Base-by-base conservation (phyloP, 495 filamentous ascomycete genomes). In the Neurospora sp. region DNA sequence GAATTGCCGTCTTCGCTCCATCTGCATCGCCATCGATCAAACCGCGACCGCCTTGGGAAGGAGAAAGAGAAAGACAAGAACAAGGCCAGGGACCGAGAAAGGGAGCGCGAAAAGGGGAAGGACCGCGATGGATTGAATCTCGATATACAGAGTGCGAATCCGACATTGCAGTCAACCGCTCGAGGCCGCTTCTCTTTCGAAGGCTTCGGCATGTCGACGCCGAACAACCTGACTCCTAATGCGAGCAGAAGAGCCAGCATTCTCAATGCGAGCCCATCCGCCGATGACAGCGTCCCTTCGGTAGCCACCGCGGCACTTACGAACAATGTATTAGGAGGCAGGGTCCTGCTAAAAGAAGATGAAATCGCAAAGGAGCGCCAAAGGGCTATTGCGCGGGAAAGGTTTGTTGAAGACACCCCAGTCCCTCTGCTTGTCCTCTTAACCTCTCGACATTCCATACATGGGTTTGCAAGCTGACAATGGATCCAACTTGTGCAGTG, bases 1-100 rank as follows among this genome's bases (percentile, higher is more conserved):
- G 85, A 89, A 73, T 76, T 86, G 69, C 85, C 86, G 39, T 81
- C 83, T 39, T 80, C 86, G n/a, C 80, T 85, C 74, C 83, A 82
- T 72, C 79, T 82, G 43, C 81, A 82, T 71, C 83, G 85, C 59
- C 83, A 84, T 75, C 80, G 84, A 73, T 78, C 81, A 69, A 39
- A 83, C 77, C 71, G 79, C 71, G 75, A 40, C 77, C 78, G 17
- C 17, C 70, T 75, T 71, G 78, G 74, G 19, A 76, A 74, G 70
- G 76, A 70, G 13, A 75, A 62, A 34, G 77, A 80, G 24, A 72
- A 69, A 4, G 54, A 66, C 13, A 66, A 66, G 40, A 75, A 81
- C 78, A 74, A 77, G 11, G 21, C 21, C 24, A 59, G 11, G 48
- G 48, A 28, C 21, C 48, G 48, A 75, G 74, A 83, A 82, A 74